Evolutionary conservation across 768 basidiomycete genomes (phyloP), one percentile per base, ranked within the genome.

Genomic region (Phaeotremella skinneri): DNA sequence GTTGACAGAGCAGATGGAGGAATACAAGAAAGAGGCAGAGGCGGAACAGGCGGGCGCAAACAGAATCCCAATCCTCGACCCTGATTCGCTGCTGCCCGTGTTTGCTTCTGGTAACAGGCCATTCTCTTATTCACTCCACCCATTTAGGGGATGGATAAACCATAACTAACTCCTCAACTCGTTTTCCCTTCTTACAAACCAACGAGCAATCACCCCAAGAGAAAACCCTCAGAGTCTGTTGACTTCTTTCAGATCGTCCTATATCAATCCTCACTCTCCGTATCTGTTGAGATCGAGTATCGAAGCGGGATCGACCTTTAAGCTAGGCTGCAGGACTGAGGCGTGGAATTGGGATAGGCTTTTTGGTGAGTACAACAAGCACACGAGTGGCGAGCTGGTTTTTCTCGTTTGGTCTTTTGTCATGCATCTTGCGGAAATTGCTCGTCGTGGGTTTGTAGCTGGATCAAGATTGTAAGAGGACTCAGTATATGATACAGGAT

Each of bases 11-110:
- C 2, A 9, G 52, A 31, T 0, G 32, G 25, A 0, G 55, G 45
- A 56, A n/a, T n/a, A n/a, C n/a, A n/a, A 66, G 34, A 66, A 54
- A 29, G 27, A 51, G 27, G 20, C n/a, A 66, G 30, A 57, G 54
- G 14, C 29, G 64, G 61, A 11, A 57, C 45, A n/a, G n/a, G n/a
- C n/a, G 25, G 70, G 65, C 42, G 65, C 56, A 49, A 69, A 58
- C 5, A 58, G 59, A 53, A n/a, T n/a, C n/a, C n/a, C n/a, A 4
- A 3, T 20, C 31, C 20, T 29, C 14, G 14, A 31, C 34, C 42
- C 34, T 42, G 20, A 20, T 37, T 37, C 9, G 34, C 34, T 37
- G 34, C 7, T 17, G 17, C 34, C 9, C 34, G 34, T n/a, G n/a
- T n/a, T n/a, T n/a, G n/a, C n/a, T n/a, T n/a, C n/a, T n/a, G n/a